Evolutionary conservation across 2,329 filamentous ascomycete species (phyloP), one percentile per base, ranked within the genome.

Genomic region (Rhexocercosporidium sp.): DNA sequence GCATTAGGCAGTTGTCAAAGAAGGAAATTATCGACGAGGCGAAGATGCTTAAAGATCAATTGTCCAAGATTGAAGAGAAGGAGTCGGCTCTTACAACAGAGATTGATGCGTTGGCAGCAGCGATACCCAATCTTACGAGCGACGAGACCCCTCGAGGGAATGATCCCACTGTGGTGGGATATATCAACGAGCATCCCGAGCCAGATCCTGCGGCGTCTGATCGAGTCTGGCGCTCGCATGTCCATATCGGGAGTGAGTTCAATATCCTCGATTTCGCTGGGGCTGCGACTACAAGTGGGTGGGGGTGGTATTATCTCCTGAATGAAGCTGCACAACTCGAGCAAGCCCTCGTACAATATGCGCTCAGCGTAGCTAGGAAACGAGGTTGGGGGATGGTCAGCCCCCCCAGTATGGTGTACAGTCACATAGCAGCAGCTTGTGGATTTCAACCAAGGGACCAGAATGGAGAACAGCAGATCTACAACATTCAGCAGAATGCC

Each of bases 271-370:
- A 99, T 81, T 97, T 99, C 76, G 84, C 91, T 5, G 90, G 86
- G 67, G 93, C 94, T 5, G 90, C 90, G 1, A 89, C 87, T n/a
- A 90, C 93, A 1, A 92, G 91, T 3, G 96, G 96, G 44, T 99
- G 95, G 95, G 96, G 96, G 1, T 99, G 94, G 93, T 99, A 99
- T 82, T 98, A 94, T 80, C 88, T 99, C 12, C 84, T 93, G n/a
- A 93, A 95, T 76, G 94, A 97, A 76, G 96, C 90, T 9, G 94
- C 94, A 0, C 88, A 96, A 78, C 86, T 99, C n/a, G 96, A 99
- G 80, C 95, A 98, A 77, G 96, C 96, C 0, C 86, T 99, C 3
- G 82, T 98, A 14, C 91, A 95, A 78, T 97, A 96, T 78, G 90
- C 96, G 0, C 84, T 98, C 3, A 84, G 85, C 11, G 87, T 92